Evolutionary conservation across 177 flowering plant species (phyloP), one percentile per base, ranked within the genome.

Genomic region (Telopea speciosissima): DNA sequence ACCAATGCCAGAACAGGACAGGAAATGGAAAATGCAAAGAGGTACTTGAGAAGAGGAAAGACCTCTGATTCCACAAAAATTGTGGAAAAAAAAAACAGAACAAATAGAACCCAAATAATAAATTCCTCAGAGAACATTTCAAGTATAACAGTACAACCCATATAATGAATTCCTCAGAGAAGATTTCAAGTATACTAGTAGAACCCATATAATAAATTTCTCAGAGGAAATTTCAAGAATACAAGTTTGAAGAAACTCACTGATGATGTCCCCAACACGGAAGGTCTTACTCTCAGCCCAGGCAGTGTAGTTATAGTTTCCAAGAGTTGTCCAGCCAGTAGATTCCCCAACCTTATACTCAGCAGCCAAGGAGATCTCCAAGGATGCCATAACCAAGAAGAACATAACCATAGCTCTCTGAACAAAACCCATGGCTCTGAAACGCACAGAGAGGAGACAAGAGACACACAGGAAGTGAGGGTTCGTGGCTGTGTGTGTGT

Each of bases 291-390:
- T 49, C 3, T 0, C 3, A 49, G 54, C 54, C 54, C 54, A 49
- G 17, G 14, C 19, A 49, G 54, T 80, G 71, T 80, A 80, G 60
- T 80, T 72, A 9, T 75, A 65, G 45, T 75, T 72, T 21, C 83
- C 83, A 26, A 77, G 72, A 52, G 75, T 75, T 22, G 83, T 80
- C 83, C 83, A 80, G 1, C 83, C 83, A 45, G 76, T 69, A 5
- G 76, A 56, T 59, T 80, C 83, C n/a, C 83, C 83, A 59, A 80
- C 83, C 73, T 70, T 77, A 59, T 80, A 75, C 14, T 77, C 78
- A 16, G 73, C 73, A 22, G 76, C 78, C 13, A 19, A 17, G 23
- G 75, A 68, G 24, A 65, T 8, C 10, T 68, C 22, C 42, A 63
- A 63, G 11, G 66, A 19, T 28, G 42, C 40, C 40, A 66, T 24